Percentiles rank a stretch among this genome's conserved stretches.
Conservation (phyloP, 225 moss, liverwort and hornwort genomes). For the Polytrichum commune region DNA sequence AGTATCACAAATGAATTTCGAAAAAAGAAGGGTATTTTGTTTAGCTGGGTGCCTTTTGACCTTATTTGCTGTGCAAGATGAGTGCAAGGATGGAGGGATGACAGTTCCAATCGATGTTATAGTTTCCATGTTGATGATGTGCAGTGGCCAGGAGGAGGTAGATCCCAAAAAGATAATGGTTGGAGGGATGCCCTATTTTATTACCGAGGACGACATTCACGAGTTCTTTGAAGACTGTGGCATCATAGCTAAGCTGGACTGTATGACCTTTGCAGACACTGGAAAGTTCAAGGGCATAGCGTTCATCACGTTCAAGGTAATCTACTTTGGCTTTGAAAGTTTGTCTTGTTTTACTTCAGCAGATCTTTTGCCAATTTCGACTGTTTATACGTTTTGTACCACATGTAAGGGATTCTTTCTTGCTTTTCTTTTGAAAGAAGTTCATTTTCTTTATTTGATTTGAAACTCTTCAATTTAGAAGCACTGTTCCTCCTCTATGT, state of each 20-base stretch:
- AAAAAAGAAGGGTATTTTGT: no score
- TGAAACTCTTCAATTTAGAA: background rate
- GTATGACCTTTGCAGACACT: conserved; percentile 50
- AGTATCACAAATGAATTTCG: no score
- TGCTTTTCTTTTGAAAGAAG: no score
- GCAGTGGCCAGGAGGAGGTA: conserved; percentile 22
- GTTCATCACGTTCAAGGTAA: conserved; percentile 58
- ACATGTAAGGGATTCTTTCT: no score
- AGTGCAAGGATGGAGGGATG: background rate
- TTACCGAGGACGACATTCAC: conserved; percentile 50
- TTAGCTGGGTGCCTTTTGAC: background rate
- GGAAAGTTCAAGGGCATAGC: conserved; percentile 62
- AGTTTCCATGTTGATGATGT: background rate
- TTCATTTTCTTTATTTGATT: background rate
- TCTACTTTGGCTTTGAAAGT: background rate
- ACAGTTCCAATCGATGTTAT: background rate
- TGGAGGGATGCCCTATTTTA: conserved; percentile 61
- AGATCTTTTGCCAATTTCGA: no score
- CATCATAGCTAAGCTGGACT: conserved; percentile 48
- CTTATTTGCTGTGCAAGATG: background rate
- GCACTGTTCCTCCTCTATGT: background rate
- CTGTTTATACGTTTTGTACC: no score
- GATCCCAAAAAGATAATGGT: conserved; percentile 50
- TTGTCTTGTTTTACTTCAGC: background rate
- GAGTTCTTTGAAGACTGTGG: conserved; percentile 56